Percentiles rank a stretch among this genome's conserved stretches.
These are phyloP conservation scores for Eucalyptus rudis DNA, from an alignment of 345 rosid species.

Conservation along the genomic window DNA sequence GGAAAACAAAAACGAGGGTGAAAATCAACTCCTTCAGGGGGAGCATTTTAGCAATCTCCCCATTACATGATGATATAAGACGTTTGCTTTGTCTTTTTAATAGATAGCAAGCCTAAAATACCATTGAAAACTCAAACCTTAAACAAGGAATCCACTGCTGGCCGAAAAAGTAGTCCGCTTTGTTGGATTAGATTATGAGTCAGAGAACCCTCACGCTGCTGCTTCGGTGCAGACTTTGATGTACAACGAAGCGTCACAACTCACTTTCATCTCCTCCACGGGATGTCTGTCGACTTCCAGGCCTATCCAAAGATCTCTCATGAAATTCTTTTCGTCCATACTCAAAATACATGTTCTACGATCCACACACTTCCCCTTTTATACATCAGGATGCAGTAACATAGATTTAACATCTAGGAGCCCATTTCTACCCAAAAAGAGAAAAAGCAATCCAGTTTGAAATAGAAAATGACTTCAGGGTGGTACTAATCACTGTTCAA, in stretches of 20 bases:
- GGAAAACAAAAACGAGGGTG: neutral
- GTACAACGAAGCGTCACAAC: neutral
- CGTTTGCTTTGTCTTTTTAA: neutral
- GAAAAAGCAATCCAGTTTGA: neutral
- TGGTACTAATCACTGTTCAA: too few relatives aligned
- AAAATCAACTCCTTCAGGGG: neutral
- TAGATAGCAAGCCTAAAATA: neutral
- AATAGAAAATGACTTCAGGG: too few relatives aligned
- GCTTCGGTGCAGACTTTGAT: neutral
- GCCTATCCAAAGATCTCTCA: neutral
- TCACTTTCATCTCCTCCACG: neutral
- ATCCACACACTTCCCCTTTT: neutral
- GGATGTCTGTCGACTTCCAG: neutral
- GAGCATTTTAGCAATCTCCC: neutral
- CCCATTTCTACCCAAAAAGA: neutral
- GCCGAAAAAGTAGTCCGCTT: neutral
- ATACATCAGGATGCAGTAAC: neutral
- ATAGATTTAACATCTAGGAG: neutral
- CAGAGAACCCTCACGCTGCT: neutral
- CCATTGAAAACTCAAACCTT: neutral
- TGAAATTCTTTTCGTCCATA: neutral
- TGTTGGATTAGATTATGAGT: neutral
- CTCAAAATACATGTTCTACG: neutral
- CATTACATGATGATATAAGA: neutral
- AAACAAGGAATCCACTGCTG: neutral